phyloP scores from a whole-genome alignment of 345 rosid genomes.

The Syzygium oleosum region DNA sequence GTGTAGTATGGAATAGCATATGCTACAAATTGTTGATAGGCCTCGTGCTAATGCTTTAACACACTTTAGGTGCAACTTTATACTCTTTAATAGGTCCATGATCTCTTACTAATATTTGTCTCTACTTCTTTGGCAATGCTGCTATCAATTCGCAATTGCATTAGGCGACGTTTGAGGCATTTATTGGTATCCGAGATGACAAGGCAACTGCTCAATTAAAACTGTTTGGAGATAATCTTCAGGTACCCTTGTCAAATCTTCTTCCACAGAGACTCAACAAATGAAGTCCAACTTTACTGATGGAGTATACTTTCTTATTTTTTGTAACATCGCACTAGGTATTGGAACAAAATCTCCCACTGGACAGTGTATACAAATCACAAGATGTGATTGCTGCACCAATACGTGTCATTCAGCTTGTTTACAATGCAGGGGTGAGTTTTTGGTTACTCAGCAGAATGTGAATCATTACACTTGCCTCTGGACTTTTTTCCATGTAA shows the following conservation, averaged over 20 bases:
- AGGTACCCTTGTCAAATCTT: constrained; percentile 29
- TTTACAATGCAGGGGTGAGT: constrained; percentile 86
- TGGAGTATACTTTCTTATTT: neutral
- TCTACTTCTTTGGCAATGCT: neutral
- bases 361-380: constrained; percentile 74
- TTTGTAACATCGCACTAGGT: constrained; percentile 27
- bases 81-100: neutral
- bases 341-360: constrained; percentile 83
- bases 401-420: constrained; percentile 79
- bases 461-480: neutral
- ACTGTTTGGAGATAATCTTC: constrained; percentile 80
- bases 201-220: constrained; percentile 72
- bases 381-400: constrained; percentile 73
- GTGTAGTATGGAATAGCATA: neutral
- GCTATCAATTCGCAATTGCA: neutral
- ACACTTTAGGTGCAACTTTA: neutral
- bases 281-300: neutral
- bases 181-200: constrained; percentile 83
- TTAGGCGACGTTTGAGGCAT: constrained; percentile 90
- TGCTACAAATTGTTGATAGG: neutral
- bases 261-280: neutral
- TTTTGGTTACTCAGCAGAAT: neutral
- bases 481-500: neutral
- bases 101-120: neutral
- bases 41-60: neutral